Conservation (phyloP, 2,329 filamentous ascomycete genomes). For the Epichloe scottii region DNA sequence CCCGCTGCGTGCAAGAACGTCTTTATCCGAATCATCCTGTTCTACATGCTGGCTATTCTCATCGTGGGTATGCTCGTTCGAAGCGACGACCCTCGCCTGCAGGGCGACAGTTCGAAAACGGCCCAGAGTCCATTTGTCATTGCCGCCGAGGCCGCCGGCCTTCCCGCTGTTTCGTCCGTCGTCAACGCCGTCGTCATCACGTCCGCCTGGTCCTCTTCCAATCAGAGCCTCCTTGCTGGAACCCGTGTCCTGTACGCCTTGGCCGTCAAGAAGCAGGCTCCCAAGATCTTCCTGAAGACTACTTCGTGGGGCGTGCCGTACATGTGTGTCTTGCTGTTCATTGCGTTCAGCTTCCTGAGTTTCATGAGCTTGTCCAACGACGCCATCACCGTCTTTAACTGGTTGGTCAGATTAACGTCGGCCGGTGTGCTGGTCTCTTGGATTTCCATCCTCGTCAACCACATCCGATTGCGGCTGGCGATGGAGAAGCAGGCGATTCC, state of each 20-base stretch:
- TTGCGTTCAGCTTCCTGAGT: constrained; percentile 41
- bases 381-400: constrained; percentile 52
- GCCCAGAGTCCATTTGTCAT: constrained; percentile 56
- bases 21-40: constrained; percentile 44
- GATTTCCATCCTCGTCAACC: constrained; percentile 46
- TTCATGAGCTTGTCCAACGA: constrained; percentile 45
- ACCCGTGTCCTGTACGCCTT: constrained; percentile 59
- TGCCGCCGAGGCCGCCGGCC: constrained; percentile 53
- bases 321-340: constrained; percentile 40
- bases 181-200: constrained; percentile 69
- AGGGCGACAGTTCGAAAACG: constrained; percentile 26
- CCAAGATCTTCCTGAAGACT: constrained; percentile 45
- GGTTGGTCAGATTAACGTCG: constrained; percentile 49
- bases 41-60: constrained; percentile 55
- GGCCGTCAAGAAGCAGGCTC: constrained; percentile 53
- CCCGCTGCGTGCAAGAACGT: constrained; percentile 43
- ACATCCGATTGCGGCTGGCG: constrained; percentile 42
- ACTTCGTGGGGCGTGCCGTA: constrained; percentile 51
- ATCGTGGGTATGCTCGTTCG: constrained; percentile 58
- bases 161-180: constrained; percentile 54
- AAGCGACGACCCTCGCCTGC: constrained; percentile 41
- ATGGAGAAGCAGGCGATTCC: constrained; percentile 43
- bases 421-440: constrained; percentile 52
- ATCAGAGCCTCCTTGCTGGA: constrained; percentile 51
- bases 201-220: constrained; percentile 49